A percentile compares a stretch with the other conserved stretches of the same genome.
phyloP scores from a whole-genome alignment of 1,139 yeast species.

The Barnettozyma hawaiiensis region DNA sequence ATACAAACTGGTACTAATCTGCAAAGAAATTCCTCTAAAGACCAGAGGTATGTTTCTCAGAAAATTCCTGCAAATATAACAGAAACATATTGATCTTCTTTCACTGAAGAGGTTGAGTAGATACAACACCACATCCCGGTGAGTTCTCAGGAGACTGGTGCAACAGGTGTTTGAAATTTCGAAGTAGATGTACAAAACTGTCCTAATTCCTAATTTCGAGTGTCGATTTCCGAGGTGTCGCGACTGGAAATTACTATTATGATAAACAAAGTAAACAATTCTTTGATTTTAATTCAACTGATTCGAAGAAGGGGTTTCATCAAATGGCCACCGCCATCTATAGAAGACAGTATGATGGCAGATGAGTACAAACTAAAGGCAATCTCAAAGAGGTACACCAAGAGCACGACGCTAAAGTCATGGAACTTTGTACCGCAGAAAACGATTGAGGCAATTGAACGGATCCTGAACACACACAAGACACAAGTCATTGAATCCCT shows the following conservation, averaged over 20 bases:
- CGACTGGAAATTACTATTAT: neutral
- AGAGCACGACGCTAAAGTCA: neutral
- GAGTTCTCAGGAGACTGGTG: no score
- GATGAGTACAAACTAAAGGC: neutral
- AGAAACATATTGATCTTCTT: neutral
- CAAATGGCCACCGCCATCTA: neutral
- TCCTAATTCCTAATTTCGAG: neutral
- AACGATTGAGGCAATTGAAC: conserved; percentile 5
- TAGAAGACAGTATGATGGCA: neutral
- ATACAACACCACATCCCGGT: no score
- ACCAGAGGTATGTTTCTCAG: neutral
- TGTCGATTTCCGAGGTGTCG: neutral
- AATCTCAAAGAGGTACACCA: neutral
- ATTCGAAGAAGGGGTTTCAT: neutral
- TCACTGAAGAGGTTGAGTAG: neutral
- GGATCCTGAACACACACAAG: conserved; percentile 14
- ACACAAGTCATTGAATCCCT: conserved; percentile 13
- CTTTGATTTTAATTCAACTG: no score
- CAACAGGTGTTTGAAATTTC: no score
- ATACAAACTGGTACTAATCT: neutral
- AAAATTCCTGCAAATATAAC: neutral
- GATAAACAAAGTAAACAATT: no score
- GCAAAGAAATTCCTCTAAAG: neutral
- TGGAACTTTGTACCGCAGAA: conserved; percentile 15
- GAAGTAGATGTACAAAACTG: no score